A percentile compares a stretch with the other conserved stretches of the same genome.
These are phyloP conservation scores for Ilyonectria destructans DNA, from an alignment of 2,329 filamentous ascomycete species.

Conservation along the genomic window DNA sequence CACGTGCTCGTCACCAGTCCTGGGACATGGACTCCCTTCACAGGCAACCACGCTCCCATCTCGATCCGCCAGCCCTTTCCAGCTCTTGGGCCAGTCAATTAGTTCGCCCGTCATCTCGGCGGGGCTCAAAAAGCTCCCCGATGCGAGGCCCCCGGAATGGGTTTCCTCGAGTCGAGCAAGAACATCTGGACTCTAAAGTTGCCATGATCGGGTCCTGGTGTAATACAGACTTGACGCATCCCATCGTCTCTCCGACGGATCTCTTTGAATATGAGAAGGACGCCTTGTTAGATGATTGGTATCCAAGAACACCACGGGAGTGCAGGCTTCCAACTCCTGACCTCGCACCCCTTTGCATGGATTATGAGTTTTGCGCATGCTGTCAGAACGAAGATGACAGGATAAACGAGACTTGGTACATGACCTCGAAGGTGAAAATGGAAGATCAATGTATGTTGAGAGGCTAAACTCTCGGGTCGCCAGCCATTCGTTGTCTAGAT, in stretches of 20 bases:
- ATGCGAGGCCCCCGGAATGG: not conserved
- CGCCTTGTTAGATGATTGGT: conserved; percentile 27
- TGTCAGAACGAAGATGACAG: conserved; percentile 34
- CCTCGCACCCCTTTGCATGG: conserved; percentile 40
- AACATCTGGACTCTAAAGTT: not conserved
- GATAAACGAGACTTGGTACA: conserved; percentile 43
- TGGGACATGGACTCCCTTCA: conserved; percentile 10
- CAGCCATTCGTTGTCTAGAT: not conserved
- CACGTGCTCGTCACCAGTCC: conserved; percentile 22
- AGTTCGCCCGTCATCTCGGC: conserved; percentile 19
- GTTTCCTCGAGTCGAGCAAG: not conserved
- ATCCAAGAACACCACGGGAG: conserved; percentile 37
- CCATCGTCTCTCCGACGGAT: not conserved
- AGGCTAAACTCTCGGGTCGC: not conserved
- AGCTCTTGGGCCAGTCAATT: conserved; percentile 16
- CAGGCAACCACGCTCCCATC: not conserved
- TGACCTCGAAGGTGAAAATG: conserved; percentile 43
- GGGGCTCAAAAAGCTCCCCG: not conserved
- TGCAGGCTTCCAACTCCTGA: conserved; percentile 44
- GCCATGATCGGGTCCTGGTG: conserved; percentile 44
- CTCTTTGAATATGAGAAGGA: conserved; percentile 14
- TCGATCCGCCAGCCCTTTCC: not conserved
- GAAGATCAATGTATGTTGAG: conserved; percentile 43
- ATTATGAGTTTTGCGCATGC: conserved; percentile 47
- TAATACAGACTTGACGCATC: conserved; percentile 1